phyloP scores from a whole-genome alignment of 345 rosid species.

The Salix suchowensis region DNA sequence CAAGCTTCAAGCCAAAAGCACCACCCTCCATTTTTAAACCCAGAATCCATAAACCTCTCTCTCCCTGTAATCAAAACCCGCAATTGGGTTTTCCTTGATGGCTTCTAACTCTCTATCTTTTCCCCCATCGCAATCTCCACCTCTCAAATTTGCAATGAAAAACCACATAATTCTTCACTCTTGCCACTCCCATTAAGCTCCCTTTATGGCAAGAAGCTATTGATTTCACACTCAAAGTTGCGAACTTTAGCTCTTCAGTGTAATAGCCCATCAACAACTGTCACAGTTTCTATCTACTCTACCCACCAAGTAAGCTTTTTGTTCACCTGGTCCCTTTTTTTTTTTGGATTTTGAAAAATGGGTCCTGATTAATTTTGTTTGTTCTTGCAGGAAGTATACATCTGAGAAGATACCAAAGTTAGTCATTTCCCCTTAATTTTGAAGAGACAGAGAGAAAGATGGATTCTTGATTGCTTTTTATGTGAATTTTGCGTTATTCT shows the following conservation, averaged over 20 bases:
- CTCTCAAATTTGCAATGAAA: slow-evolving; percentile 21
- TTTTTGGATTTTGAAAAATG: neutral
- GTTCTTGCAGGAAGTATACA: slow-evolving; percentile 51
- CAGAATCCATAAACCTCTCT: neutral
- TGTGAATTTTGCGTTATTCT: neutral
- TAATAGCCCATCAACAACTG: slow-evolving; percentile 30
- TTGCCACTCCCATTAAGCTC: slow-evolving; percentile 32
- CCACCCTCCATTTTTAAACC: neutral
- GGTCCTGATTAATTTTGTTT: neutral
- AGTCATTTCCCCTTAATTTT: slow-evolving; percentile 4
- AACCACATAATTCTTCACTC: slow-evolving; percentile 13
- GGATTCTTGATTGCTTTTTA: neutral
- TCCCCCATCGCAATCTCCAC: slow-evolving; percentile 35
- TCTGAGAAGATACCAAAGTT: slow-evolving; percentile 62
- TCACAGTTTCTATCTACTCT: slow-evolving; percentile 54
- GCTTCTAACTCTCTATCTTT: slow-evolving; percentile 48
- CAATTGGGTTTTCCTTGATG: slow-evolving; percentile 20
- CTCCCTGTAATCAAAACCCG: neutral
- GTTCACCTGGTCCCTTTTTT: neutral
- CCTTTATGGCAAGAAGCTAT: slow-evolving; percentile 43
- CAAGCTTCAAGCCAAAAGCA: neutral
- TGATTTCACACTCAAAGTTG: slow-evolving; percentile 25
- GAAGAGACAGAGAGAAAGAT: neutral
- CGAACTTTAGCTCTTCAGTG: slow-evolving; percentile 25
- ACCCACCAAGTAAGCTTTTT: slow-evolving; percentile 49